Evolutionary conservation across 352 stramenopile genomes (phyloP), one percentile per base, ranked within the genome.

Genomic region (Phytopythium cucurbitacearum): DNA sequence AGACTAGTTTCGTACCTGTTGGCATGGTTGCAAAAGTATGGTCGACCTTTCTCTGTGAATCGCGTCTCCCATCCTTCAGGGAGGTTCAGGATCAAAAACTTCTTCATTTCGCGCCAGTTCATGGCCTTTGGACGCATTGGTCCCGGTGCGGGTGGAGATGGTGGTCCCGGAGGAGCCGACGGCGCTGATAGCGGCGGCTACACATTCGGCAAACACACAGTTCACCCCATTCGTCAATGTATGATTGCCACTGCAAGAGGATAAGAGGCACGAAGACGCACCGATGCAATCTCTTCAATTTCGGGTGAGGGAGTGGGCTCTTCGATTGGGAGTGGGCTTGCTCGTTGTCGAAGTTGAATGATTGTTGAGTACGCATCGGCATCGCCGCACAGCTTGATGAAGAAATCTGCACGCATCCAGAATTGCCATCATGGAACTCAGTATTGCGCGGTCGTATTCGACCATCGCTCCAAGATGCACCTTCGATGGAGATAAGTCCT

Each of bases 11-110:
- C 66, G 49, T 60, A 91, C 82, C 80, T 51, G 44, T 87, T 79
- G 10, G 58, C 67, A 41, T 93, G 82, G 50, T 90, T 86, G 62
- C 82, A 91, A 53, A 92, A 92, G 60, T 95, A 94, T 1, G 85
- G 85, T 43, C 73, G 73, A 3, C 85, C 81, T 28, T 89, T 91
- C 40, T 88, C 76, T 12, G 80, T 94, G 60, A 87, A 90, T 5
- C 84, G 78, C 41, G 71, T 83, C 52, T 94, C 85, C 85, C 85
- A 94, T 7, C 84, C 81, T 28, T 87, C 69, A 0, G 84, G 84
- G 2, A 92, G 61, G 35, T 89, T 89, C 15, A 90, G 38, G 4
- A 80, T 53, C 2, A 92, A 51, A 15, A 88, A 72, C 41, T 83
- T 81, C 39, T 82, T 86, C 73, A 92, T 88, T 40, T 92, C 73